These are phyloP conservation scores for Mrakia blollopis DNA, from an alignment of 768 basidiomycete species.

Conservation along the genomic window DNA sequence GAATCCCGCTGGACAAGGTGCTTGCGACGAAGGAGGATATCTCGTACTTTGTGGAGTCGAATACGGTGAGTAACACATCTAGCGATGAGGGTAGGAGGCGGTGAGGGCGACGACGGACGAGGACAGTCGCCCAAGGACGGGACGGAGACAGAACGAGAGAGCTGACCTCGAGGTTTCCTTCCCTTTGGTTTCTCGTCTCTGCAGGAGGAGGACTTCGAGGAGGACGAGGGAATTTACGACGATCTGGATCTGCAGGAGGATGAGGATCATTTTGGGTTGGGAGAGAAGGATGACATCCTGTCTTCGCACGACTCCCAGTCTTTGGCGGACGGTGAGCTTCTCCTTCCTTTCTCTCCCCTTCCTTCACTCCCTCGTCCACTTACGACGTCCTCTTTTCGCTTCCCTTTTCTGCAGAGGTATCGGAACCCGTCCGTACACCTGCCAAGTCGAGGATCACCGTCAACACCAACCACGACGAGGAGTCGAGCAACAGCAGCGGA, in stretches of 20 bases:
- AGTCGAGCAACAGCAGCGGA: constrained; percentile 23
- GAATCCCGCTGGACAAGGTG: constrained; percentile 74
- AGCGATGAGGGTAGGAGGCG: too few species aligned
- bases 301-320: constrained; percentile 64
- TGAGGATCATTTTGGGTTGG: constrained; percentile 81
- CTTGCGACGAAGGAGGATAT: constrained; percentile 85
- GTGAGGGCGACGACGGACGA: too few species aligned
- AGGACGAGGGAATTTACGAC: constrained; percentile 95
- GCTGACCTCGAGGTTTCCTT: background rate
- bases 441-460: background rate
- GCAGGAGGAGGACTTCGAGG: constrained; percentile 95
- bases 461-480: constrained; percentile 27
- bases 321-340: constrained; percentile 47
- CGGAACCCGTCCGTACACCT: constrained; percentile 3
- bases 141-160: background rate
- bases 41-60: constrained; percentile 89
- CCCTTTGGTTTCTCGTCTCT: background rate
- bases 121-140: background rate
- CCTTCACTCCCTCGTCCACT: background rate
- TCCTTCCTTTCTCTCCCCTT: background rate
- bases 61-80: constrained; percentile 62
- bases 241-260: constrained; percentile 96
- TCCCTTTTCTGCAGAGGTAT: background rate
- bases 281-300: constrained; percentile 61
- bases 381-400: background rate